These are phyloP conservation scores for Leishmania turanica DNA, from an alignment of 208 protist species.

Conservation along the genomic window DNA sequence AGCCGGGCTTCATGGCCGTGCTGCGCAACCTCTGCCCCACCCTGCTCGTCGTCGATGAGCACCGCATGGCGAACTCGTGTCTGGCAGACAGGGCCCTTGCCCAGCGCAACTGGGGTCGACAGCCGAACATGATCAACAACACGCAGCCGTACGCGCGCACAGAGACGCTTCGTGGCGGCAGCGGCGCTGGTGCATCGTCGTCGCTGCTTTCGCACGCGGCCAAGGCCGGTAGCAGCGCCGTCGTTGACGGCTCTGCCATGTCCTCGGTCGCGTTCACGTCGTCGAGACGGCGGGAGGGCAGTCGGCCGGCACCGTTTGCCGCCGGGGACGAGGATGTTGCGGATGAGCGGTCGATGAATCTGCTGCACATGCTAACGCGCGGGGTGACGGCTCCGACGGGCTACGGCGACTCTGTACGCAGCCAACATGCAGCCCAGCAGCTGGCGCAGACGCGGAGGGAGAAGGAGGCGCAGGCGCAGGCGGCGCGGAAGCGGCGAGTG, in stretches of 20 bases:
- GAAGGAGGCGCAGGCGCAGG: constrained; percentile 15
- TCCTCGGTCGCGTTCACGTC: constrained; percentile 25
- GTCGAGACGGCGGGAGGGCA: constrained; percentile 14
- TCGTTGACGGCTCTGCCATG: constrained; percentile 9
- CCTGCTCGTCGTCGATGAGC: constrained; percentile 67
- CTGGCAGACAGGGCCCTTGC: constrained; percentile 43
- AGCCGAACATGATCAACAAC: constrained; percentile 36
- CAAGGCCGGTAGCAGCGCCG: neutral
- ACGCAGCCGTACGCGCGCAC: constrained; percentile 13
- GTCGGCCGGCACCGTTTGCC: constrained; percentile 23
- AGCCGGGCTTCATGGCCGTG: constrained; percentile 38
- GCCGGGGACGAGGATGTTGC: constrained; percentile 5
- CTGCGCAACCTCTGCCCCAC: constrained; percentile 87
- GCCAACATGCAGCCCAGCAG: constrained; percentile 39
- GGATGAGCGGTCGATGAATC: constrained; percentile 40
- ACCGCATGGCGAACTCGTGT: constrained; percentile 49
- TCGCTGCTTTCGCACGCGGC: neutral
- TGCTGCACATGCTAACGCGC: constrained; percentile 74
- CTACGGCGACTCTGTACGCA: constrained; percentile 52
- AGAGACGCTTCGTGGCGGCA: constrained; percentile 6
- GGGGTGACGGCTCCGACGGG: constrained; percentile 57
- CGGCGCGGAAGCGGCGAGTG: constrained; percentile 23
- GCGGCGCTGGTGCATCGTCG: neutral
- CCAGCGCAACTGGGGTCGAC: constrained; percentile 30
- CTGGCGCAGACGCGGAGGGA: constrained; percentile 26